Evolutionary conservation across 768 basidiomycete species (phyloP), one percentile per base, ranked within the genome.

Genomic region (Russula earlei): DNA sequence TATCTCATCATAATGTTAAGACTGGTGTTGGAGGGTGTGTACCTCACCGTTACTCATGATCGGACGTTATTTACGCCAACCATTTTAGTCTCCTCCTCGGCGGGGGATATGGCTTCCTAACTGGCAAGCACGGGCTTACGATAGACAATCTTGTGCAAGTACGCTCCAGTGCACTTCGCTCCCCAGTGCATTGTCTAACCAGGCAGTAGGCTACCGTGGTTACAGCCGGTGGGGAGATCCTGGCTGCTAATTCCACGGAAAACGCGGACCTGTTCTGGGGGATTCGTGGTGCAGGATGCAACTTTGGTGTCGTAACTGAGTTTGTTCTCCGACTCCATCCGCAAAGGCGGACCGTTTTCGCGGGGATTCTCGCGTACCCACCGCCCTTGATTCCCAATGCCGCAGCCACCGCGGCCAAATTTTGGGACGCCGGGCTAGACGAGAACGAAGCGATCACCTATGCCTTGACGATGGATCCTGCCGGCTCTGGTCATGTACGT

Each of bases 291-390:
- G 77, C 73, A 48, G 78, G 77, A 15, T 70, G 70, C 49, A 79
- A 78, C 52, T 79, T 79, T 55, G 79, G 79, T 20, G 72, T 80
- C 19, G 74, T 76, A 47, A 77, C 75, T 3, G 73, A 79, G 52
- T 81, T 82, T 47, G 74, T 77, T 1, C 64, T 75, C 47, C 58
- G 42, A 41, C 51, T 66, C 24, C 64, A 68, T 47, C 60, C 64
- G 9, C 69, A 70, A 55, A 63, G 65, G 12, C 58, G 49, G 14
- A 62, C 65, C 22, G 63, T 68, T 15, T 68, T 64, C 45, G 55
- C 45, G n/a, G 67, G 67, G 8, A n/a, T 48, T 3, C 1, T 55
- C 2, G 56, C 52, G 3, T 61, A 25, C 29, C 48, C 55, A 3
- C 25, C 27, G 14, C 41, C 36, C n/a, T n/a, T 20, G 29, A 42